These are phyloP conservation scores for Saksenaea vasiformis DNA, from an alignment of 371 early-diverging fungal species.

Conservation along the genomic window DNA sequence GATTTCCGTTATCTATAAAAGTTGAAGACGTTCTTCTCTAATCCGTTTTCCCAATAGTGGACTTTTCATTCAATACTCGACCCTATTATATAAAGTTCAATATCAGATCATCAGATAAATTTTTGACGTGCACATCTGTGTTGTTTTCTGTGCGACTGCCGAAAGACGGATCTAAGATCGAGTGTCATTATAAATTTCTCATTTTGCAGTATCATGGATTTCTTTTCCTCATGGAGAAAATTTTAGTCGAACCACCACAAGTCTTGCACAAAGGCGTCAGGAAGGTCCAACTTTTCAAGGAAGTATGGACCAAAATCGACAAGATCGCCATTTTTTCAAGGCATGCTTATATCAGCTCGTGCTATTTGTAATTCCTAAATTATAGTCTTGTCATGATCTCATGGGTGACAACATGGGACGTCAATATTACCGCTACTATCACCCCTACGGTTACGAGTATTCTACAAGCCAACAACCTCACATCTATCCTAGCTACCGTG, in stretches of 20 bases:
- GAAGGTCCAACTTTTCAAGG: conserved; percentile 25
- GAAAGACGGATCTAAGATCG: neutral
- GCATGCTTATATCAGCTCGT: conserved; percentile 7
- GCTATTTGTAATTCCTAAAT: neutral
- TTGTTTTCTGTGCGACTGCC: neutral
- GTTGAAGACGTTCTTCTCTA: too few species aligned
- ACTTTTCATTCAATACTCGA: too few species aligned
- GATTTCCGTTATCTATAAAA: too few species aligned
- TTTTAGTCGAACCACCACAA: neutral
- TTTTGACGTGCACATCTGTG: neutral
- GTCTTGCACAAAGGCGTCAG: conserved; percentile 19
- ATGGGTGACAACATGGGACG: conserved; percentile 23
- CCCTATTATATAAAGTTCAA: neutral
- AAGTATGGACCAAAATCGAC: conserved; percentile 26
- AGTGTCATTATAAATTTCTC: neutral
- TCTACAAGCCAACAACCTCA: conserved; percentile 14
- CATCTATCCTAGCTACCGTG: conserved; percentile 13
- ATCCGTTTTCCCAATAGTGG: too few species aligned
- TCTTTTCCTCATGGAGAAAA: neutral
- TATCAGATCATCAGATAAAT: conserved; percentile 3
- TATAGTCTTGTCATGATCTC: conserved; percentile 23
- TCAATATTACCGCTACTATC: conserved; percentile 8
- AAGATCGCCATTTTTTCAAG: conserved; percentile 18
- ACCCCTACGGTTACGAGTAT: conserved; percentile 8
- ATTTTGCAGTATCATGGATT: neutral